A percentile compares a stretch with the other conserved stretches of the same genome.
Conservation (phyloP, 768 basidiomycete species). For the Pleurotus djamor region DNA sequence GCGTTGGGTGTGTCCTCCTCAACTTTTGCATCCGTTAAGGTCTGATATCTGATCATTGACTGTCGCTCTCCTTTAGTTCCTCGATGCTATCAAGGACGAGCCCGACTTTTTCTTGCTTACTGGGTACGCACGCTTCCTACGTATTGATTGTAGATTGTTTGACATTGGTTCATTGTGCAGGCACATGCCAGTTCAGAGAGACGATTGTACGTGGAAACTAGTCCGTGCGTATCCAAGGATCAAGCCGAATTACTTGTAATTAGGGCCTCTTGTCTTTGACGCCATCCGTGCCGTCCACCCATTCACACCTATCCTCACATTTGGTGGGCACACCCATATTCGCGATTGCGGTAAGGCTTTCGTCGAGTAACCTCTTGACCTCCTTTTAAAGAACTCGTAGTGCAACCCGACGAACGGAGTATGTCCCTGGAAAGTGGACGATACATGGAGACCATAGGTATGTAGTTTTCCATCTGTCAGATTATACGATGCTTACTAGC, state of each 20-base stretch:
- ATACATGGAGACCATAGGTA: slow-evolving; percentile 92
- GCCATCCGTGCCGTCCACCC: slow-evolving; percentile 74
- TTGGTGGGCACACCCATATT: slow-evolving; percentile 82
- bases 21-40: background rate
- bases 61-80: slow-evolving; percentile 52
- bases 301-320: slow-evolving; percentile 75
- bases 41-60: background rate
- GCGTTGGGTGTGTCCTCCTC: slow-evolving; percentile 51
- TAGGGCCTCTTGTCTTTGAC: slow-evolving; percentile 72
- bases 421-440: slow-evolving; percentile 83
- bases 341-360: slow-evolving; percentile 66
- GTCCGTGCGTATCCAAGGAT: too few species aligned
- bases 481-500: too few species aligned
- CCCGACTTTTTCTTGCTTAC: slow-evolving; percentile 82
- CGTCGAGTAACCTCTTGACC: background rate
- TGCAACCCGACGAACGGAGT: slow-evolving; percentile 66
- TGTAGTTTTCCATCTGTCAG: slow-evolving; percentile 10
- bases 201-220: slow-evolving; percentile 47
- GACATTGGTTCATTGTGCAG: slow-evolving; percentile 29
- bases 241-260: too few species aligned
- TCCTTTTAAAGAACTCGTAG: slow-evolving; percentile 19
- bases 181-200: slow-evolving; percentile 78
- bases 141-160: background rate
- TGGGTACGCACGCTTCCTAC: slow-evolving; percentile 40
- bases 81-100: slow-evolving; percentile 72